These are phyloP conservation scores for Begonia masoniana DNA, from an alignment of 306 rosid genomes.

Conservation along the genomic window DNA sequence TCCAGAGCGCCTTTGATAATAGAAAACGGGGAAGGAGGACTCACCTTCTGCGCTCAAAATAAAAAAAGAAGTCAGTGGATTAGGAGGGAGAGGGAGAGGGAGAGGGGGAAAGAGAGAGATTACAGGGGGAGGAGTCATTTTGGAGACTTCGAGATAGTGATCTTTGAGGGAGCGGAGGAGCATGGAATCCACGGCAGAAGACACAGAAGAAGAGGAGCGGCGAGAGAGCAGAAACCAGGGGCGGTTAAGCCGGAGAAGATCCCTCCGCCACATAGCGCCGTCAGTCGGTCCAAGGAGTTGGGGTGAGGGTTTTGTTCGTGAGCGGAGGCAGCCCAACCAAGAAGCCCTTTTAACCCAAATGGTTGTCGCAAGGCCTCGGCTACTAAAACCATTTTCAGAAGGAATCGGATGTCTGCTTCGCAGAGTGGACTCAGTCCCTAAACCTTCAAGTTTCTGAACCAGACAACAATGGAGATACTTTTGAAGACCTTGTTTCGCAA, in stretches of 20 bases:
- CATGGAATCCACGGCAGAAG: conserved; percentile 62
- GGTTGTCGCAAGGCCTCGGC: too few relatives aligned
- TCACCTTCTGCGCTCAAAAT: conserved; percentile 36
- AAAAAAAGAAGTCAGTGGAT: neutral
- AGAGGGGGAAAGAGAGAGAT: conserved; percentile 8
- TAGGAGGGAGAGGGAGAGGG: conserved; percentile 4
- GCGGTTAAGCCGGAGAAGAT: too few relatives aligned
- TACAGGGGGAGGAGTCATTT: conserved; percentile 85
- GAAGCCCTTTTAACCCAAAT: neutral
- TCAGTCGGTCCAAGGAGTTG: too few relatives aligned
- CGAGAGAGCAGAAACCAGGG: conserved; percentile 1
- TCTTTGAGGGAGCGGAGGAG: conserved; percentile 83
- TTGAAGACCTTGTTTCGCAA: too few relatives aligned
- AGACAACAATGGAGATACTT: too few relatives aligned
- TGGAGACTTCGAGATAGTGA: conserved; percentile 73
- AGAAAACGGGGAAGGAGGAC: conserved; percentile 66
- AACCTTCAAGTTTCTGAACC: too few relatives aligned
- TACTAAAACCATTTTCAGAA: too few relatives aligned
- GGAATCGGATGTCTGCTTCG: too few relatives aligned
- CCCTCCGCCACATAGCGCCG: too few relatives aligned
- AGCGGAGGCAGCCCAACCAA: too few relatives aligned
- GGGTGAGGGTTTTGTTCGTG: too few relatives aligned
- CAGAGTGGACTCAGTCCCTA: too few relatives aligned
- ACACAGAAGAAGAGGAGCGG: conserved; percentile 24
- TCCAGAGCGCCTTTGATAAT: conserved; percentile 66